Evolutionary conservation across 139 green algal genomes (phyloP).

Genomic region (Pseudopediastrum boryanum): DNA sequence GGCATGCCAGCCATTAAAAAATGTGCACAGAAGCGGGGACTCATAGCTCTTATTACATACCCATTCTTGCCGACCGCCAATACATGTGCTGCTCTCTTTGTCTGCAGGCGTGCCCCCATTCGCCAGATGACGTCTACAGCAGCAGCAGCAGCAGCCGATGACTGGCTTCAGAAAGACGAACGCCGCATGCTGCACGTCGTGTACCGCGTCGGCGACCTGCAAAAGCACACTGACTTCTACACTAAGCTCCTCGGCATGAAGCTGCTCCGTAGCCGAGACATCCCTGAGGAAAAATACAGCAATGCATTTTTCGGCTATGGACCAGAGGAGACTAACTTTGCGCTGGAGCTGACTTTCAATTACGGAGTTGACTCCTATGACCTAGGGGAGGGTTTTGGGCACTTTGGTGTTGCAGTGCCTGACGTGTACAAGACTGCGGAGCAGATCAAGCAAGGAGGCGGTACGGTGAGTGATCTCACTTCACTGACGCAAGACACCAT

Average conservation of each 20-base stretch:
- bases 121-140: no score
- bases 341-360: constrained; percentile 72
- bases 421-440: constrained; percentile 80
- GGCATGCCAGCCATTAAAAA: no score
- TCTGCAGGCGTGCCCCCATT: no score
- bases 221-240: constrained; percentile 54
- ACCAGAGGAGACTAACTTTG: constrained; percentile 73
- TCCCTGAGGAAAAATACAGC: constrained; percentile 86
- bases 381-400: constrained; percentile 87
- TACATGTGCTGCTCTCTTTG: no score
- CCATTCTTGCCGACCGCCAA: no score
- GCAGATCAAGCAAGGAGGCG: constrained; percentile 58
- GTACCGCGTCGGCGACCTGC: constrained; percentile 75
- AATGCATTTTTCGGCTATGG: constrained; percentile 85
- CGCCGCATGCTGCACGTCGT: constrained; percentile 85
- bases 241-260: constrained; percentile 81
- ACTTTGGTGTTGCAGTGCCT: constrained; percentile 83
- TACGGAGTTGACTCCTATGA: constrained; percentile 85
- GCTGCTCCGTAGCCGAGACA: constrained; percentile 78
- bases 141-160: not conserved
- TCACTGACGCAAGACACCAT: no score
- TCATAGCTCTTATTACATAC: no score
- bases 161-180: constrained; percentile 58
- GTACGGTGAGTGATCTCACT: constrained; percentile 31
- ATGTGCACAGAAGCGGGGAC: no score